A percentile compares a stretch with the other conserved stretches of the same genome.
phyloP scores from a whole-genome alignment of 257 asterid species.

The Gentiana dahurica region DNA sequence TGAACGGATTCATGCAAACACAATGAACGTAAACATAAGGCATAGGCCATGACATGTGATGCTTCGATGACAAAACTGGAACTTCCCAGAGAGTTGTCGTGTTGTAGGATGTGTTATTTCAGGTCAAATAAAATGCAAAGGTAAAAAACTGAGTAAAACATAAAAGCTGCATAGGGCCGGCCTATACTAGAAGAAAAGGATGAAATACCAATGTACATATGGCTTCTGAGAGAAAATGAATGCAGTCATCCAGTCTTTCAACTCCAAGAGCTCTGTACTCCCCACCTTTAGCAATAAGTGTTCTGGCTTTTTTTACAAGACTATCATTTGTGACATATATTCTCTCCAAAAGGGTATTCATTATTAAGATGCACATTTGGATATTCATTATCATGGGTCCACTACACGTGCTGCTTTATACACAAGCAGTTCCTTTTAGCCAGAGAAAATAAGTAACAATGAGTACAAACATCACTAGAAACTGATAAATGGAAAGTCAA shows the following conservation, averaged over 20 bases:
- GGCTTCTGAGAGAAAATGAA: constrained; percentile 65
- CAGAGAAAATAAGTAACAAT: too few species aligned
- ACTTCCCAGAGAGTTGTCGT: constrained; percentile 22
- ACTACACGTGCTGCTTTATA: too few species aligned
- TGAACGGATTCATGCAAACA: constrained; percentile 32
- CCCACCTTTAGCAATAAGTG: constrained; percentile 68
- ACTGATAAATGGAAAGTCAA: too few species aligned
- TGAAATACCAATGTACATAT: constrained; percentile 51
- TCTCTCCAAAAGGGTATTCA: too few species aligned
- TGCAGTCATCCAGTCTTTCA: constrained; percentile 42
- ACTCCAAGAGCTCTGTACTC: constrained; percentile 51
- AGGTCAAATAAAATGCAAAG: constrained; percentile 1
- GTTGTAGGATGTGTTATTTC: constrained; percentile 25
- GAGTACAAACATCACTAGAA: too few species aligned
- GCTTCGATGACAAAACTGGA: constrained; percentile 10
- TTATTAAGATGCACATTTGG: too few species aligned
- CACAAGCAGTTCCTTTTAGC: too few species aligned
- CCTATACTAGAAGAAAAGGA: constrained; percentile 5
- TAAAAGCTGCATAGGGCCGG: not conserved
- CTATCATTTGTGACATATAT: too few species aligned
- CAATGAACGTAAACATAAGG: constrained; percentile 53
- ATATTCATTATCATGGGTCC: too few species aligned
- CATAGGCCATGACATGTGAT: not conserved
- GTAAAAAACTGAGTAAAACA: not conserved
- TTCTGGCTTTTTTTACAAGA: constrained; percentile 32